phyloP scores from a whole-genome alignment of 345 rosid genomes.

The Euphorbia lathyris region DNA sequence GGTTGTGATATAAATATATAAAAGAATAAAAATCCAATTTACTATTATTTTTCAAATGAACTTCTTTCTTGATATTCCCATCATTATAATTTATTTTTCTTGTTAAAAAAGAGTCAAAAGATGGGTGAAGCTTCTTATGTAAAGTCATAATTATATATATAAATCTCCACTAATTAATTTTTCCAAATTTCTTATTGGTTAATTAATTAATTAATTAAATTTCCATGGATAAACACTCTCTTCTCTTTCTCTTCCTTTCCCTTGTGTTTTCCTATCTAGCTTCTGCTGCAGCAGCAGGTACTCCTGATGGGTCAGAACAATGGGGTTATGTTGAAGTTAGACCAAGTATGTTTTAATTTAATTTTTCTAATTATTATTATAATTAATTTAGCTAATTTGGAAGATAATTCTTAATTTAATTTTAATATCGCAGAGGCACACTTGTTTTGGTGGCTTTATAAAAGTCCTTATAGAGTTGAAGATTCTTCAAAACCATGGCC shows the following conservation, averaged over 20 bases:
- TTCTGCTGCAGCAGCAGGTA: conserved; percentile 17
- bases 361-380: not conserved
- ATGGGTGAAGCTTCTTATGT: conserved; percentile 10
- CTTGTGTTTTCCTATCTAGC: not conserved
- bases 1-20: no score
- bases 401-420: not conserved
- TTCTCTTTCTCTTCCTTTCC: not conserved
- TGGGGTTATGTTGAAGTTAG: conserved; percentile 48
- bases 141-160: not conserved
- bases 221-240: conserved; percentile 9
- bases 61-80: not conserved
- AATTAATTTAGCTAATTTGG: not conserved
- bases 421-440: conserved; percentile 30
- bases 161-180: not conserved
- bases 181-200: not conserved
- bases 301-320: conserved; percentile 38
- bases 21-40: no score
- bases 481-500: conserved; percentile 45
- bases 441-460: conserved; percentile 44
- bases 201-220: not conserved
- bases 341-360: conserved; percentile 26
- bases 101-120: not conserved
- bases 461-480: conserved; percentile 36
- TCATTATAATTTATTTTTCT: not conserved
- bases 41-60: no score